Evolutionary conservation across 2,329 filamentous ascomycete species (phyloP).

Genomic region (Stromatinia cepivora): DNA sequence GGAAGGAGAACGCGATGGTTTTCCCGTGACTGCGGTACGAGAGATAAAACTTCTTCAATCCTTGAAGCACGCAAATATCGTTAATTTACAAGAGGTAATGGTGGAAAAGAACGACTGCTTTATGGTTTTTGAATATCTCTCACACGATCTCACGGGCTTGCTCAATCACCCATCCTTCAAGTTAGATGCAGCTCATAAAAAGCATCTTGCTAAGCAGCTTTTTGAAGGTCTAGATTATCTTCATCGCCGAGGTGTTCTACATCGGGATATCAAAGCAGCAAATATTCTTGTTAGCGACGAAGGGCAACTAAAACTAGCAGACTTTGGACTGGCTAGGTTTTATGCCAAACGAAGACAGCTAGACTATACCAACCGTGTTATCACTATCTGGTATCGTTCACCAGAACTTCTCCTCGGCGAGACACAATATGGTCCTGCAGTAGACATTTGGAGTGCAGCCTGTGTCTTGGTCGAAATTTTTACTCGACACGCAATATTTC

Average conservation of each 20-base stretch:
- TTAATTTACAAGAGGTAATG: constrained; percentile 88
- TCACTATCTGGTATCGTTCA: constrained; percentile 97
- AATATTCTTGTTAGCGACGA: constrained; percentile 93
- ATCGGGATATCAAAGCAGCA: constrained; percentile 97
- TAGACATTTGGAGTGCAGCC: constrained; percentile 95
- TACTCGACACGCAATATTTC: constrained; percentile 88
- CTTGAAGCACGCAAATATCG: constrained; percentile 77
- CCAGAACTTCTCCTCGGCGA: constrained; percentile 89
- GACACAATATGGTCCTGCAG: constrained; percentile 84
- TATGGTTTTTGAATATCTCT: constrained; percentile 99
- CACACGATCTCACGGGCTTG: constrained; percentile 91
- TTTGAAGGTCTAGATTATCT: constrained; percentile 94
- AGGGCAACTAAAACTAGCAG: constrained; percentile 86
- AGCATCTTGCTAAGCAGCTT: constrained; percentile 87
- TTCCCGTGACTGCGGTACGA: constrained; percentile 85
- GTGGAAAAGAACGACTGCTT: constrained; percentile 98
- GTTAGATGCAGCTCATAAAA: constrained; percentile 82
- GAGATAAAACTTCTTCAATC: constrained; percentile 93
- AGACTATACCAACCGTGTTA: constrained; percentile 97
- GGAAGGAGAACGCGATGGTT: constrained; percentile 89
- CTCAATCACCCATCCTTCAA: constrained; percentile 93
- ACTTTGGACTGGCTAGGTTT: constrained; percentile 94
- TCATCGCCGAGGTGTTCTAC: constrained; percentile 87
- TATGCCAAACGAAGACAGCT: constrained; percentile 89
- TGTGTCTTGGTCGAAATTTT: constrained; percentile 98